phyloP scores from a whole-genome alignment of 495 filamentous ascomycete species.

The Aspergillus cristatus region DNA sequence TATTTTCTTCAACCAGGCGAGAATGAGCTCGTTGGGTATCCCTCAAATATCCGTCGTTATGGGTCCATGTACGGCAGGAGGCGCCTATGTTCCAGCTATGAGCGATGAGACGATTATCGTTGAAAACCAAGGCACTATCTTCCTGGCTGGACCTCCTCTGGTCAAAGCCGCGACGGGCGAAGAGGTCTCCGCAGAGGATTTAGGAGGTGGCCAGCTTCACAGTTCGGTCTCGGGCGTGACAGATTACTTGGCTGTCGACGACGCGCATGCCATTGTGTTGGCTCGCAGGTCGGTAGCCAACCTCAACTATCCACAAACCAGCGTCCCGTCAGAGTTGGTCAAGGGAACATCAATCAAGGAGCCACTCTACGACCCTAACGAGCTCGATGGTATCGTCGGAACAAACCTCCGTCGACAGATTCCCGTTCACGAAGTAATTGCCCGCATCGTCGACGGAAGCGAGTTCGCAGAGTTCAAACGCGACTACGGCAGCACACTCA shows the following conservation, averaged over 20 bases:
- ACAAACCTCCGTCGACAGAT: slow-evolving; percentile 81
- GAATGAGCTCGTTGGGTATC: slow-evolving; percentile 70
- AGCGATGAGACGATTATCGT: slow-evolving; percentile 97
- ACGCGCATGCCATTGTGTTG: slow-evolving; percentile 85
- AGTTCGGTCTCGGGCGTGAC: slow-evolving; percentile 88
- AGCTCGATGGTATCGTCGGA: slow-evolving; percentile 80
- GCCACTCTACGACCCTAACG: slow-evolving; percentile 71
- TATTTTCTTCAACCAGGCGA: slow-evolving; percentile 98
- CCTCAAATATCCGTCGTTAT: slow-evolving; percentile 94
- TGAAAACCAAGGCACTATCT: slow-evolving; percentile 88
- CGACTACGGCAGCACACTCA: slow-evolving; percentile 80
- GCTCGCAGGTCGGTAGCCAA: slow-evolving; percentile 77
- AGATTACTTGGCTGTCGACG: slow-evolving; percentile 90
- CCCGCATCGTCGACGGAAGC: slow-evolving; percentile 85
- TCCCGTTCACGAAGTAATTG: slow-evolving; percentile 82
- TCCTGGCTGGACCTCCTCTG: slow-evolving; percentile 87
- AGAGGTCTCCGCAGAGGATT: slow-evolving; percentile 82
- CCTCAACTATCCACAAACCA: slow-evolving; percentile 65
- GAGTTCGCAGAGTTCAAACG: slow-evolving; percentile 92
- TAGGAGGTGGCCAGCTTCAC: slow-evolving; percentile 90
- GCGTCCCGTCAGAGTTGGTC: slow-evolving; percentile 13
- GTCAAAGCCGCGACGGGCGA: slow-evolving; percentile 97
- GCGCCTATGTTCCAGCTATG: slow-evolving; percentile 95
- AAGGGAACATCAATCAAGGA: slow-evolving; percentile 44
- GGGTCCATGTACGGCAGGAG: slow-evolving; percentile 95